Evolutionary conservation across 179 eudicot species (phyloP), one percentile per base, ranked within the genome.

Genomic region (Silene noctiflora): DNA sequence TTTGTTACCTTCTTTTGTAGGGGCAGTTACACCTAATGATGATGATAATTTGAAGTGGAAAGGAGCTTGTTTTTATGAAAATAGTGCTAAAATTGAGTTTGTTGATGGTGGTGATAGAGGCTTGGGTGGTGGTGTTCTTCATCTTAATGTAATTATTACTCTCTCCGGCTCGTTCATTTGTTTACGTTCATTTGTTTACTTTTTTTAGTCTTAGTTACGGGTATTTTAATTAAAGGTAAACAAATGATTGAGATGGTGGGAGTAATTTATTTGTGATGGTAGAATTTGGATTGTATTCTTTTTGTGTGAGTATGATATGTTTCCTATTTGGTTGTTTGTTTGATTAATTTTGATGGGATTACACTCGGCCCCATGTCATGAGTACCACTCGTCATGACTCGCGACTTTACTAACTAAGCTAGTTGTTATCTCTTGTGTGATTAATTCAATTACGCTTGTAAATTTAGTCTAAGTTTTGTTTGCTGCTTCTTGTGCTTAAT

Each of bases 31-130:
- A 0, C 93, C 97, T 1, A 35, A 75, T 29, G 58, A 48, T 75
- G 88, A 87, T 71, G 88, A 82, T 61, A 75, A 86, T 1, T 71
- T 89, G 75, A 53, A 77, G 77, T 95, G 99, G 99, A 86, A 91
- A 84, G 99, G 99, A 8, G 89, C 99, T 55, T 95, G 99, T 85
- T 95, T 94, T 77, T 60, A 4, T 12, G 89, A 83, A 2, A 93
- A 88, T 72, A 78, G 81, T 73, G 99, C 97, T 55, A 80, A 76
- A 31, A 79, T 95, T 33, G 91, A 95, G 78, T 83, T 95, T 67
- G 82, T 86, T 29, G 74, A 74, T 75, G 73, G 58, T 60, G 85
- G 79, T 59, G 88, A 85, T 85, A 76, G 85, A 11, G 93, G 93
- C 24, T 75, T 93, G 19, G 98, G 97, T 6, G 99, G 99, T 61